Evolutionary conservation across 345 rosid species (phyloP).

Genomic region (Eucalyptus regnans): DNA sequence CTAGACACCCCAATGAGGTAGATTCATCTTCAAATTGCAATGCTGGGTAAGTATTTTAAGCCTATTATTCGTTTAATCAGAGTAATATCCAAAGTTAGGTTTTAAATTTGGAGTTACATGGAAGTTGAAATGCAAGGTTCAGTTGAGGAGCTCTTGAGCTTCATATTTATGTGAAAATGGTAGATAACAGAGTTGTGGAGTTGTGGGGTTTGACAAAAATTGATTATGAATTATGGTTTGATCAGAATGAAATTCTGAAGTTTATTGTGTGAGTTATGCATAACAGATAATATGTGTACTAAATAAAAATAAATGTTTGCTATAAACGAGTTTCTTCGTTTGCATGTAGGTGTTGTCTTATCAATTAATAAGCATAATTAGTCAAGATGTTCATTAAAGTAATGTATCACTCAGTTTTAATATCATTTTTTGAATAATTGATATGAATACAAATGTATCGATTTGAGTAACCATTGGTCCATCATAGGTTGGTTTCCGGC

Average conservation of each 20-base stretch:
- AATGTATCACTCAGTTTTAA: too few species aligned
- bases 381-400: too few species aligned
- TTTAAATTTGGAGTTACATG: not conserved
- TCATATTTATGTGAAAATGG: not conserved
- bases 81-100: not conserved
- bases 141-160: not conserved
- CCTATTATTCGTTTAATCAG: too few species aligned
- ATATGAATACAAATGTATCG: not conserved
- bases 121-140: not conserved
- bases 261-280: not conserved
- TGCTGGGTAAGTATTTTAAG: not conserved
- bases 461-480: not conserved
- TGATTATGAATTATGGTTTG: not conserved
- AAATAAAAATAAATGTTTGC: too few species aligned
- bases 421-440: too few species aligned
- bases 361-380: too few species aligned
- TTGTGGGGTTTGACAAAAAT: not conserved
- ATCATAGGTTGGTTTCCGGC: not conserved
- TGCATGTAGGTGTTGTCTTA: not conserved
- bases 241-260: fast-evolving
- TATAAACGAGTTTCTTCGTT: not conserved
- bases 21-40: not conserved
- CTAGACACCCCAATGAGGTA: not conserved
- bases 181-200: not conserved
- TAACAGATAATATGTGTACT: not conserved